Evolutionary conservation across 192 early-diverging fungal species (phyloP).

Genomic region (Pilaira anomala): DNA sequence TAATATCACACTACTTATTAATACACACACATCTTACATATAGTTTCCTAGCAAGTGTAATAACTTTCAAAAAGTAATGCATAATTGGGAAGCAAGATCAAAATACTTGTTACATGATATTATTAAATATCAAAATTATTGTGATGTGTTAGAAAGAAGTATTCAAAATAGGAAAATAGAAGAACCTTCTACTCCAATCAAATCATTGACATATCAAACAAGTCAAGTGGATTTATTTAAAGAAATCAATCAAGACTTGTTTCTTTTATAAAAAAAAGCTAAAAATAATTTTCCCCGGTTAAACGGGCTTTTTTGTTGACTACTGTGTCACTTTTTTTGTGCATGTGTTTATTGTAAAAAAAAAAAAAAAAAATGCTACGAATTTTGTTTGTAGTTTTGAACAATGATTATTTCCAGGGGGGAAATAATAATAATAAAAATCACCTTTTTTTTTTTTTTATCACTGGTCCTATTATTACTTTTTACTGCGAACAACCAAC

Average conservation of each 20-base stretch:
- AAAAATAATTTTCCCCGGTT: too few relatives aligned
- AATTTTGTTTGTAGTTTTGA: too few relatives aligned
- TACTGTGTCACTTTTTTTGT: too few relatives aligned
- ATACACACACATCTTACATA: background rate
- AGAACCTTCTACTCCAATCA: background rate
- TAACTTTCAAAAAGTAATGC: slow-evolving; percentile 60
- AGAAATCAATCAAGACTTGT: slow-evolving; percentile 17
- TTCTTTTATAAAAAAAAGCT: background rate
- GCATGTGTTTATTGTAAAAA: too few relatives aligned
- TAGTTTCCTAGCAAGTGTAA: slow-evolving; percentile 53
- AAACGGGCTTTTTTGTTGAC: too few relatives aligned
- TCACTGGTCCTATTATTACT: too few relatives aligned
- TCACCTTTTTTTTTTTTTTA: too few relatives aligned
- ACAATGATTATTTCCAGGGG: too few relatives aligned
- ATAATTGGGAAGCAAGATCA: slow-evolving; percentile 76
- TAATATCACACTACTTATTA: background rate
- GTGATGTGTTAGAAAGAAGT: slow-evolving; percentile 61
- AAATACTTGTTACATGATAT: slow-evolving; percentile 74
- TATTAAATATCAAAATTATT: slow-evolving; percentile 79
- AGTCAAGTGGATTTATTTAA: slow-evolving; percentile 15
- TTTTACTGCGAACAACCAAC: too few relatives aligned
- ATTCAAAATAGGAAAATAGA: slow-evolving; percentile 4
- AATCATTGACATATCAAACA: slow-evolving; percentile 1
- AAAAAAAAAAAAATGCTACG: too few relatives aligned
- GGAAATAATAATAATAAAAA: too few relatives aligned